Conservation (phyloP, 164 flowering plant species). For the Protea cynaroides region DNA sequence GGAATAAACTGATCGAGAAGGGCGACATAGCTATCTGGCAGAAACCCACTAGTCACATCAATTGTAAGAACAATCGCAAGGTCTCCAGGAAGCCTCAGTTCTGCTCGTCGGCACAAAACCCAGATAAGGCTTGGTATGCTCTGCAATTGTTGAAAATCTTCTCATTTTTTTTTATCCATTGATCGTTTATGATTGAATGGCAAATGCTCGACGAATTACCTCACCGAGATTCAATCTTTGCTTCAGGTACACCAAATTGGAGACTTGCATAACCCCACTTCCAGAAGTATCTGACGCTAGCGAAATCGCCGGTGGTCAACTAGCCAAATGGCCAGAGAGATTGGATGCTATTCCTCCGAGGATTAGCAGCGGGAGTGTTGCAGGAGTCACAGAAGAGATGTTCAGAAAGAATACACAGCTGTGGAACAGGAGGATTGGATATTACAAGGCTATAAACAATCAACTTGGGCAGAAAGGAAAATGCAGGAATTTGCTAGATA, state of each 20-base stretch:
- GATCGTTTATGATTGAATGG: no score
- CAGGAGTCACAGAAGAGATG: constrained; percentile 47
- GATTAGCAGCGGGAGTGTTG: constrained; percentile 48
- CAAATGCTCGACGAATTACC: no score
- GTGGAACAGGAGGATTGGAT: constrained; percentile 61
- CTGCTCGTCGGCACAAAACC: constrained; percentile 48
- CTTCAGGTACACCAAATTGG: constrained; percentile 77
- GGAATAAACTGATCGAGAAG: constrained; percentile 73
- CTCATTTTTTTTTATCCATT: no score
- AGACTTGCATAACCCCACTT: constrained; percentile 68
- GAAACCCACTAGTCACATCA: constrained; percentile 79
- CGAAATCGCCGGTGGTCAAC: constrained; percentile 58
- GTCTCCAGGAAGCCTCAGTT: constrained; percentile 56
- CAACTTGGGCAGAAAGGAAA: constrained; percentile 63
- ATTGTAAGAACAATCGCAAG: constrained; percentile 54
- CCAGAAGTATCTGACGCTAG: constrained; percentile 51
- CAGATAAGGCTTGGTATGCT: constrained; percentile 83
- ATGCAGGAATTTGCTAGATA: constrained; percentile 81
- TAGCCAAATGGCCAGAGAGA: constrained; percentile 81
- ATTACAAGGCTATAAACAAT: constrained; percentile 55
- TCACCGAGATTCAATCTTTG: no score
- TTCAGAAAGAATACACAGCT: constrained; percentile 46
- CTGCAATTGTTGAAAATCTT: no score
- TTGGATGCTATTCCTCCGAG: constrained; percentile 74
- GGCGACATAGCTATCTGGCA: constrained; percentile 84